phyloP scores from a whole-genome alignment of 371 early-diverging fungal species.

The Dinochytrium kinnereticum region DNA sequence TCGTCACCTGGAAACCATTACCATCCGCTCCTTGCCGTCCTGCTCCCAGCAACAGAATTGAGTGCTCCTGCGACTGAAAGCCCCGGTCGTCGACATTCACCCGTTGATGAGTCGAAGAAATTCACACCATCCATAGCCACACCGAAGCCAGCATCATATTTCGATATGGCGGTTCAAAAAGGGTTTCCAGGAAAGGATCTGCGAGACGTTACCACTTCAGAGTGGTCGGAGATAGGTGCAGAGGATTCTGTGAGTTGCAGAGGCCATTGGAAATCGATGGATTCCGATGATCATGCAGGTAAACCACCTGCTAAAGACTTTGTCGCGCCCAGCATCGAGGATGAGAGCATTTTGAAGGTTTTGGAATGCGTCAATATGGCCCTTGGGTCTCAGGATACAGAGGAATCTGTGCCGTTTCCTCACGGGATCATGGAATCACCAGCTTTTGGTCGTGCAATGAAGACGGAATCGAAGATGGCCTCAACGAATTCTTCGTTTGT shows the following conservation, averaged over 20 bases:
- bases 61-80: background rate
- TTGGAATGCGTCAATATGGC: background rate
- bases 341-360: background rate
- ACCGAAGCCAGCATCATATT: no score
- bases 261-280: background rate
- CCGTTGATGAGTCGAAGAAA: no score
- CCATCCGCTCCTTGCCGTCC: slow-evolving; percentile 2
- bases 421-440: background rate
- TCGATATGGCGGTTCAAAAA: no score
- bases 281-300: no score
- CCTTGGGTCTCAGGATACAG: background rate
- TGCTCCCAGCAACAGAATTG: background rate
- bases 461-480: no score
- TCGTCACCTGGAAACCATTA: background rate
- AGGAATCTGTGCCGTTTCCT: background rate
- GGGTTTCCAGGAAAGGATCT: no score
- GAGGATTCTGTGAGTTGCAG: slow-evolving; percentile 5
- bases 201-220: background rate
- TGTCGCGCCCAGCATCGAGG: no score
- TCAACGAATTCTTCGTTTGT: no score
- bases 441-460: no score
- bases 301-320: no score
- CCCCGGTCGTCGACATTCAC: no score
- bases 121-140: no score
- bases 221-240: background rate